Evolutionary conservation across 495 filamentous ascomycete species (phyloP), one percentile per base, ranked within the genome.

Genomic region (Penicillium daleae): DNA sequence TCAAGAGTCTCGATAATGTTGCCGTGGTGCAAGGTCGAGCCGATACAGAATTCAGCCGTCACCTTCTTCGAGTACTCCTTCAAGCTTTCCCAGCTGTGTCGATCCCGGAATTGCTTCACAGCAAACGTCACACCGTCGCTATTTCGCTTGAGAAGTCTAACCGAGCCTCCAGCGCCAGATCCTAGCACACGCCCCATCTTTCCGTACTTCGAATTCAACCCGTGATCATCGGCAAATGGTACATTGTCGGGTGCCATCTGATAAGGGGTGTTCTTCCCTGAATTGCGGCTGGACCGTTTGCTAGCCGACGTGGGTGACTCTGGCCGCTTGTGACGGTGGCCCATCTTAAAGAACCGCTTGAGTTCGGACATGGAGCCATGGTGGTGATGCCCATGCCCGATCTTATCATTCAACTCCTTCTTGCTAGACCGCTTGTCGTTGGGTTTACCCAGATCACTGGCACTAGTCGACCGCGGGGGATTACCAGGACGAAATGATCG

Each of bases 41-140:
- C 95, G 69, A 99, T 93, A 75, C 95, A 99, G 75, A 98, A 99
- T 74, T 99, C 95, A 2, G 95, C 95, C n/a, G 96, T 99, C 57
- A 99, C 89, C 70, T 99, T 99, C 78, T 99, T 99, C 62, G 92
- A 91, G 63, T 99, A 99, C 63, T 98, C 96, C 63, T 90, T 90
- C 76, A 95, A 87, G 4, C 89, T 91, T 74, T 99, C 95, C 76
- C 97, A 97, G 5, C 90, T 87, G 78, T 99, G 94, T 35, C 93
- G 87, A 55, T 94, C 88, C 33, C 95, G 84, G 71, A 99, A 98
- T 69, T 99, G 93, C 74, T 99, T 99, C 31, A 97, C 96, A 2
- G 95, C 95, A 77, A 99, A 98, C 4, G 95, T 96, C 12, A 90
- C 88, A 10, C 90, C 89, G 65, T 98, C 96, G 59, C 89, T 92